Base-by-base conservation (phyloP, 345 rosid genomes). In the Kernera saxatilis region DNA sequence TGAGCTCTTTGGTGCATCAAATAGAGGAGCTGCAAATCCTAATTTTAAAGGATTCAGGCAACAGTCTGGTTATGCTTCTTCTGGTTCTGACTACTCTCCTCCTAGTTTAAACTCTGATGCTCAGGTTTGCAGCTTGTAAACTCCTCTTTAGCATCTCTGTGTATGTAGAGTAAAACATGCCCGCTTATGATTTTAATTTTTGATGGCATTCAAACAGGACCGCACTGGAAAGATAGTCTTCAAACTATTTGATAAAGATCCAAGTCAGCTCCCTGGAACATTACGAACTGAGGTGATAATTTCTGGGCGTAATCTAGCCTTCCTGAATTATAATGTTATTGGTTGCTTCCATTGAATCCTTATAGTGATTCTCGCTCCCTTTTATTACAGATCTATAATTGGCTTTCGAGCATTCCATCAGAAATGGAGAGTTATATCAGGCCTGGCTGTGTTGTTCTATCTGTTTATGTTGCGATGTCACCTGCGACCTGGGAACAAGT, bases 351-450 rank as follows among this genome's bases (percentile, higher is more conserved):
- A 6, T 23, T 27, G 27, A 32, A 49, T 59, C 26, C 55, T 63
- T 30, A 40, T 43, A 61, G 45, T 43, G 51, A 36, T 54, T 39
- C 7, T 65, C 56, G 33, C 57, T 35, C 10, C 53, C 61, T 50
- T 72, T 18, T 76, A 44, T 81, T 54, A 36, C 86, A 92, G 98
- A 88, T 89, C 56, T 86, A 76, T 79, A 86, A 80, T 76, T 92
- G 98, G 98, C 94, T 89, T 74, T 88, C 94, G 35, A 92, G 52
- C 77, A 82, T 94, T 81, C 98, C 98, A 40, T 83, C 90, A 41
- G 98, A 92, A 61, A 89, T 92, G 98, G 98, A 92, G 82, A 89
- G 98, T 81, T 89, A 88, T 82, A 89, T 92, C 74, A 88, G 98
- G 78, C 96, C 96, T 56, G 98, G 98, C 45, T 92, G 98, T 71